Base-by-base conservation (phyloP, 73 alveolate species). In the Breviolum minutum region DNA sequence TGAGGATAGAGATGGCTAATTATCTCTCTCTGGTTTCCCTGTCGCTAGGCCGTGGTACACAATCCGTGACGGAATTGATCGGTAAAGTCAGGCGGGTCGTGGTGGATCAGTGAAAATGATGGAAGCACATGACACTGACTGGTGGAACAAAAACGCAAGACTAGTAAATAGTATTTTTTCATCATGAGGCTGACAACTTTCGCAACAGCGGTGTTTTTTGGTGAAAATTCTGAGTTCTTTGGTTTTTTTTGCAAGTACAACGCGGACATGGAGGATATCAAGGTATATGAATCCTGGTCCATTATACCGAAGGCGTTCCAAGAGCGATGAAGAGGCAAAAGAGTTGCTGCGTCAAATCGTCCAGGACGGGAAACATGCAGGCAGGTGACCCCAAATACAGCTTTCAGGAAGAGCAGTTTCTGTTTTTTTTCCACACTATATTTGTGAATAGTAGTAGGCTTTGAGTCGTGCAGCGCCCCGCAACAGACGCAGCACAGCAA, bases 261-360 rank as follows among this genome's bases (percentile, higher is more conserved):
- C 54, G 3, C 3, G 54, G 54, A 40, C 0, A 40, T 40, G 54
- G 54, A 40, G 3, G 54, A 40, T 40, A 40, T 40, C 0, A 40
- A 2, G 54, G 54, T 40, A 40, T 40, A 40, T 40, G n/a, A n/a
- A n/a, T n/a, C 26, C 79, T 69, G 27, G 54, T 24, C 20, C 24
- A 1, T 77, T 10, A 10, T 63, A 20, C 13, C 14, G 62, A 22
- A 89, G 96, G 96, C 96, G 96, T 14, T 86, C 86, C 30, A 29
- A 29, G 86, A 89, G 29, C 79, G 94, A 84, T n/a, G 96, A 89
- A 69, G 86, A 68, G 32, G 96, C 96, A 73, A 89, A 89, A 79
- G 96, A 30, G 19, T 79, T 89, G 69, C 77, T 89, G 30, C 96
- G 96, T 27, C 64, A 29, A 60, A 70, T 89, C 26, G 96, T 89